Base-by-base conservation (phyloP, 2,329 filamentous ascomycete species). In the Saccharata proteae region DNA sequence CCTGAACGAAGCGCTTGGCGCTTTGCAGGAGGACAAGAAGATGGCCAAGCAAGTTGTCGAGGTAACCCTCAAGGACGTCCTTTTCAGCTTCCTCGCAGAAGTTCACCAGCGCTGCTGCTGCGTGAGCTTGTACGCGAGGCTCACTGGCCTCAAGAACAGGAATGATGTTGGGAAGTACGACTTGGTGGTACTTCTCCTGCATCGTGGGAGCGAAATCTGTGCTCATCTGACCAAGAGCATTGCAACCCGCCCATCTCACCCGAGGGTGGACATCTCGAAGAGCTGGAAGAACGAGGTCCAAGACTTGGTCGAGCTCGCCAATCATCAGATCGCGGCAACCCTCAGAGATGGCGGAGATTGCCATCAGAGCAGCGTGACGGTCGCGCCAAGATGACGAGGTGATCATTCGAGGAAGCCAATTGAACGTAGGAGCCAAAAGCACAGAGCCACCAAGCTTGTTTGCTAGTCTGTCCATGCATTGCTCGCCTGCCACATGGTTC, bases 71-170 rank as follows among this genome's bases (percentile, higher is more conserved):
- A 11, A 98, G 67, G 13, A 84, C 80, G 33, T 72, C 72, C 61
- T 93, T 93, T 57, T 98, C 88, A 1, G 90, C 88, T 59, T 96
- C 90, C 55, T 98, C 90, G 55, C 90, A 98, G 57, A 98, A 98
- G 62, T 98, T 98, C 50, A 98, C 90, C 9, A 98, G 70, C 5
- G 90, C 90, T n/a, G 90, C 90, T 11, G 90, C 90, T 7, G 90
- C 90, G 52, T 98, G 90, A 3, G 90, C 88, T 62, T 96, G 92
- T 38, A 98, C 90, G 37, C 90, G 34, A 12, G 85, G 82, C 55
- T 98, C 88, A 1, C 83, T 71, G 2, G 85, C 92, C 47, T 86
- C 74, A 5, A 98, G 70, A 1, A 94, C 88, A 1, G 88, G 86
- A 32, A 98, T 85, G 34, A 98, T 90, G 43, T 84, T 84, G 44